These are phyloP conservation scores for Ceratobasidium sp. DNA, from an alignment of 1,284 basidiomycete genomes.

Conservation along the genomic window DNA sequence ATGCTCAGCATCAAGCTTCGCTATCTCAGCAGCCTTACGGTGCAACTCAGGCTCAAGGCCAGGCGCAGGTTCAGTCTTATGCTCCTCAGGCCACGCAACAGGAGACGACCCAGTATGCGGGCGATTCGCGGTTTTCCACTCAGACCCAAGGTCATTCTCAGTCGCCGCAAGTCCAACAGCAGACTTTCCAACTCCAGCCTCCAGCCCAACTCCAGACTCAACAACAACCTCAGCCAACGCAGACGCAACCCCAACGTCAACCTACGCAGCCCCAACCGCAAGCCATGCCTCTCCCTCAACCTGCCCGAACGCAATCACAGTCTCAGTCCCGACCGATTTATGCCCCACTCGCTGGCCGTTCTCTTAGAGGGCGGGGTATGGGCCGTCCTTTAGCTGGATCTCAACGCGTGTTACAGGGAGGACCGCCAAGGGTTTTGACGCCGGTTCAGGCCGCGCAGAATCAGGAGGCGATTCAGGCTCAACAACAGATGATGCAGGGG, in stretches of 20 bases:
- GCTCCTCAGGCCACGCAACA: background rate
- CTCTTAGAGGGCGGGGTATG: slow-evolving; percentile 26
- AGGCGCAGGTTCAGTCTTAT: background rate
- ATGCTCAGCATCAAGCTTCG: background rate
- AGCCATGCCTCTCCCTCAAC: background rate
- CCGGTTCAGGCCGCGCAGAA: slow-evolving; percentile 14
- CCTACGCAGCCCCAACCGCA: background rate
- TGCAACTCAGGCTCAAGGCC: background rate
- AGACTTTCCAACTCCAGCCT: background rate
- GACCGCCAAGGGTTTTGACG: slow-evolving; percentile 25
- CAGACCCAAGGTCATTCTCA: slow-evolving; percentile 1
- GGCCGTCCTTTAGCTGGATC: slow-evolving; percentile 24
- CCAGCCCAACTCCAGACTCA: background rate
- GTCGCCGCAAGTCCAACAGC: background rate
- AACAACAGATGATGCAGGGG: background rate
- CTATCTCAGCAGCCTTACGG: background rate
- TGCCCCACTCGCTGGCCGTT: slow-evolving; percentile 36
- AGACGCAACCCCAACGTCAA: background rate
- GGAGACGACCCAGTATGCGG: background rate
- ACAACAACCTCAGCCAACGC: background rate
- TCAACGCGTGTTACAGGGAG: slow-evolving; percentile 38
- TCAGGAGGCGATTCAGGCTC: background rate
- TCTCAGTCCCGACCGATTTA: slow-evolving; percentile 9
- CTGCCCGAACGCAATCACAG: slow-evolving; percentile 3
- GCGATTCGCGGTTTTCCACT: background rate